These are phyloP conservation scores for Trichophyton mentagrophytes DNA, from an alignment of 2,329 filamentous ascomycete genomes.

Conservation along the genomic window DNA sequence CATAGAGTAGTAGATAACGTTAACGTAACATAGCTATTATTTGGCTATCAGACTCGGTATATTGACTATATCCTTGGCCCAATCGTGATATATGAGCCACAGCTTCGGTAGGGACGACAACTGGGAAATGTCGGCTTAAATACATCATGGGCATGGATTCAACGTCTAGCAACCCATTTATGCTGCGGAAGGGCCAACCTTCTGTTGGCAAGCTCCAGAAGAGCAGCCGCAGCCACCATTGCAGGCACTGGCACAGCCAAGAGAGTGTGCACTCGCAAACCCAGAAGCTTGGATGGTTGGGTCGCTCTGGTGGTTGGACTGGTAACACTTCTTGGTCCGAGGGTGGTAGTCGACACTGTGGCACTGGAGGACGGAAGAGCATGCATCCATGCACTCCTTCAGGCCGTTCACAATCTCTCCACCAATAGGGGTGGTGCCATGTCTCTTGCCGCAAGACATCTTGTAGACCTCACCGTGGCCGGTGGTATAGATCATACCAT, in stretches of 20 bases:
- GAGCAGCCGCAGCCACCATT: background rate
- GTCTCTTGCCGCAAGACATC: slow-evolving; percentile 4
- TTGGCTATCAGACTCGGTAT: no score
- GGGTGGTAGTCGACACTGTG: slow-evolving; percentile 6
- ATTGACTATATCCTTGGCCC: no score
- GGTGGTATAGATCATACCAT: slow-evolving; percentile 4
- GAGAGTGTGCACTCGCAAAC: slow-evolving; percentile 2
- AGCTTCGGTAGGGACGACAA: no score
- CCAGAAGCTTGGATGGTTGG: background rate
- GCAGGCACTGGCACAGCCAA: slow-evolving; percentile 2
- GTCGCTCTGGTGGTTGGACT: background rate
- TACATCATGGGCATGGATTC: no score
- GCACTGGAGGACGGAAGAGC: background rate
- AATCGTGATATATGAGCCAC: no score
- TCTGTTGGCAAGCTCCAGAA: no score
- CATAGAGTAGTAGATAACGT: no score
- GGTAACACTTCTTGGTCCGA: slow-evolving; percentile 3
- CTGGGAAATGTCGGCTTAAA: no score
- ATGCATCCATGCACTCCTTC: slow-evolving; percentile 4
- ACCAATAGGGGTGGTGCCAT: background rate
- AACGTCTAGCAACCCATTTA: no score
- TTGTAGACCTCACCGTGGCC: slow-evolving; percentile 1
- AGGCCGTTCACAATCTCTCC: background rate
- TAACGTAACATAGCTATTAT: no score
- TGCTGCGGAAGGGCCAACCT: no score